These are phyloP conservation scores for Rhizopogon vinicolor DNA, from an alignment of 768 basidiomycete species.

Conservation along the genomic window DNA sequence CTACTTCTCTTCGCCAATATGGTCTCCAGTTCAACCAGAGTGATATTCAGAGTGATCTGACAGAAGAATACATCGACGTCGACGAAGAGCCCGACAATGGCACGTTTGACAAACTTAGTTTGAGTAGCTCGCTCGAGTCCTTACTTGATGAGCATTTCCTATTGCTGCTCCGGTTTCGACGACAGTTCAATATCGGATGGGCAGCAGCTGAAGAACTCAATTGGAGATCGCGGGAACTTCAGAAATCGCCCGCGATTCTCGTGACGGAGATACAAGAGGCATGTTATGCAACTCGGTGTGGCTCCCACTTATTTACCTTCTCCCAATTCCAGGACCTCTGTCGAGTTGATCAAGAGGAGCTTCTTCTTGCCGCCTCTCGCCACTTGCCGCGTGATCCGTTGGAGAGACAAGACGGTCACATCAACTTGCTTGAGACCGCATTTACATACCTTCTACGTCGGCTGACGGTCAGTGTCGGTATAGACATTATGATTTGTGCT, in stretches of 20 bases:
- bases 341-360: constrained; percentile 42
- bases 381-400: constrained; percentile 56
- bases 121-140: constrained; percentile 60
- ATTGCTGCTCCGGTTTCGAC: constrained; percentile 46
- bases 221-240: constrained; percentile 39
- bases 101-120: constrained; percentile 55
- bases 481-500: neutral
- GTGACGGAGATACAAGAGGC: constrained; percentile 30
- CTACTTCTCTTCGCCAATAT: constrained; percentile 45
- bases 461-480: constrained; percentile 40
- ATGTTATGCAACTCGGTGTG: neutral
- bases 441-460: constrained; percentile 65
- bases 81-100: constrained; percentile 16
- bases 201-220: constrained; percentile 59
- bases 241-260: constrained; percentile 36
- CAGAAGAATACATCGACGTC: neutral
- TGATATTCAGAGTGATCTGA: constrained; percentile 13
- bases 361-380: constrained; percentile 32
- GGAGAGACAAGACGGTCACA: constrained; percentile 21
- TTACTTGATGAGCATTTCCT: constrained; percentile 55
- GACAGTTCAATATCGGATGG: constrained; percentile 57
- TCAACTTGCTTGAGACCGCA: constrained; percentile 61
- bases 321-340: constrained; percentile 6
- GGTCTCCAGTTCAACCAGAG: constrained; percentile 40
- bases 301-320: neutral